Percentiles rank a stretch among this genome's conserved stretches.
Evolutionary conservation across 441 rosid species (phyloP).

Genomic region (Gossypium davidsonii): DNA sequence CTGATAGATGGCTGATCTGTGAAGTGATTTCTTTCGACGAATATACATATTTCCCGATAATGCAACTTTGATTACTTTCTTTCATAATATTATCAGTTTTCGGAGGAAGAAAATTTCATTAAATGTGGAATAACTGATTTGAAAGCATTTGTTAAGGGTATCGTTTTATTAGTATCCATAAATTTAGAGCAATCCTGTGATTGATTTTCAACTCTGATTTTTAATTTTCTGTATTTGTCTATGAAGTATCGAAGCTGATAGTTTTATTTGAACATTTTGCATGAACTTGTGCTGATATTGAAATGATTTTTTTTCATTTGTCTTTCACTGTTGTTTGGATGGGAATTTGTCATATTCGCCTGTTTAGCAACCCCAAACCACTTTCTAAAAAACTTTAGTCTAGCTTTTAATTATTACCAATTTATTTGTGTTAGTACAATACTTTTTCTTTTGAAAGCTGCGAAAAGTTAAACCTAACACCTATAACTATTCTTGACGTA

Average conservation of each 20-base stretch:
- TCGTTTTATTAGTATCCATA: neutral
- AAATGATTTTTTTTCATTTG: neutral
- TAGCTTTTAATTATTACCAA: neutral
- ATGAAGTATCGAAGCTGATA: too few relatives aligned
- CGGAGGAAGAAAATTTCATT: neutral
- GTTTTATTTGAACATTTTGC: neutral
- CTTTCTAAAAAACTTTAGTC: neutral
- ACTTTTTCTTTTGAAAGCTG: neutral
- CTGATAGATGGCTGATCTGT: neutral
- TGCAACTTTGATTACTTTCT: neutral
- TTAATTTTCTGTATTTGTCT: neutral
- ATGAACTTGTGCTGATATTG: neutral
- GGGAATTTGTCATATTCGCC: neutral
- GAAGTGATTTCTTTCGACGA: neutral
- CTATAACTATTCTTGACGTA: slow-evolving; percentile 10
- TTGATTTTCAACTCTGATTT: neutral
- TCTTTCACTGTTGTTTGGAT: neutral
- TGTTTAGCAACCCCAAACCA: neutral
- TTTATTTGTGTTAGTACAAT: neutral
- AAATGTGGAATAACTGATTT: neutral
- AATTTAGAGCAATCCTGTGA: neutral
- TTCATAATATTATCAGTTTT: neutral
- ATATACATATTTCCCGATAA: neutral
- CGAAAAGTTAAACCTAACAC: neutral
- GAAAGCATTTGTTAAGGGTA: neutral